phyloP scores from a whole-genome alignment of 805 yeast genomes.

The Candida saitoana region DNA sequence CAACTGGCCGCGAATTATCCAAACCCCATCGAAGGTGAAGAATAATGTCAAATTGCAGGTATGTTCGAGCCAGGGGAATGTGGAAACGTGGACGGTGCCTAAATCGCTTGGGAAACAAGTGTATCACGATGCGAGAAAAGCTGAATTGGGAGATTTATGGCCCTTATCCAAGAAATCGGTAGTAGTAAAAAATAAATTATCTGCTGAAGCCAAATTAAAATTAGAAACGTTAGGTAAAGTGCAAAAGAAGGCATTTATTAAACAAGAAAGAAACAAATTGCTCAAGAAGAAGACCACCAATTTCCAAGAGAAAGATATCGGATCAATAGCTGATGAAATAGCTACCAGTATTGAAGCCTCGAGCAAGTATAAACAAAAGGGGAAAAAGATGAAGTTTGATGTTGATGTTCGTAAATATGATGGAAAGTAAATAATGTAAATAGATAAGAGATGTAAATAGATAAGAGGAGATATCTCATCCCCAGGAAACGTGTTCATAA shows the following conservation, averaged over 20 bases:
- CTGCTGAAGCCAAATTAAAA: conserved; percentile 28
- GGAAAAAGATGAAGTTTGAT: conserved; percentile 20
- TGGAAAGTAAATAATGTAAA: conserved; percentile 12
- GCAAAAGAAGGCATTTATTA: conserved; percentile 35
- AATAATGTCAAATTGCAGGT: conserved; percentile 78
- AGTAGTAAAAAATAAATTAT: conserved; percentile 25
- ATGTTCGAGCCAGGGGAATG: conserved; percentile 72
- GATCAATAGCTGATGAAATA: conserved; percentile 19
- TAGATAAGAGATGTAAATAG: not conserved
- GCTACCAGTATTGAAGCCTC: conserved; percentile 31
- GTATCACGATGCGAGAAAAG: conserved; percentile 89
- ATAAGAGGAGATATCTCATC: not conserved
- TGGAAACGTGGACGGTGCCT: conserved; percentile 87
- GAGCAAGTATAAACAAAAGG: conserved; percentile 28
- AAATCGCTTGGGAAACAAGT: conserved; percentile 67
- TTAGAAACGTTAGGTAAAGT: conserved; percentile 33
- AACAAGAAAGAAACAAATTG: conserved; percentile 30
- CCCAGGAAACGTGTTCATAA: too few relatives aligned
- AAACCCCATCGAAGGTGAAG: conserved; percentile 69
- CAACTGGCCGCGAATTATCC: conserved; percentile 71
- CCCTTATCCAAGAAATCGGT: conserved; percentile 41
- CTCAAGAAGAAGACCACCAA: conserved; percentile 28
- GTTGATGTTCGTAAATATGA: conserved; percentile 16
- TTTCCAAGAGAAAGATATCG: conserved; percentile 21
- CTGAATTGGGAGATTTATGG: conserved; percentile 86